Percentiles rank a stretch among this genome's conserved stretches.
Evolutionary conservation across 805 yeast genomes (phyloP).

Genomic region (Saccharomycopsis oosterbeekiorum): DNA sequence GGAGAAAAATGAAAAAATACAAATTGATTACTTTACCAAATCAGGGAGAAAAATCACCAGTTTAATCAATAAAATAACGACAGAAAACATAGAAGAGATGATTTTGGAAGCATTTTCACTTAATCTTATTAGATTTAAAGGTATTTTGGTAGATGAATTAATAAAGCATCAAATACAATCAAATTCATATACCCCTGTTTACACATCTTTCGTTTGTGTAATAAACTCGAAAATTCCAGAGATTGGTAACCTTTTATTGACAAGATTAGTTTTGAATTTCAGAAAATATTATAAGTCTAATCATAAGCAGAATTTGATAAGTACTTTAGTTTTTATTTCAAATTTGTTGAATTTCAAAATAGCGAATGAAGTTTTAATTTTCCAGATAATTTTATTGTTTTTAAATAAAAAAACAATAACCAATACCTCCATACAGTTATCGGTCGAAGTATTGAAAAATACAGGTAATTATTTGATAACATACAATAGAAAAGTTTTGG

Average conservation of each 20-base stretch:
- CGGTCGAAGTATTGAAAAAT: constrained; percentile 38
- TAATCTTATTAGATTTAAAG: constrained; percentile 54
- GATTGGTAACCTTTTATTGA: constrained; percentile 48
- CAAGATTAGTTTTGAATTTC: constrained; percentile 50
- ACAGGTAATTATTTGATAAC: constrained; percentile 43
- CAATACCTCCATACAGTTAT: constrained; percentile 46
- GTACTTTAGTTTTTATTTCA: constrained; percentile 42
- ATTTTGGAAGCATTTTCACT: constrained; percentile 41
- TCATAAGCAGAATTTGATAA: constrained; percentile 34
- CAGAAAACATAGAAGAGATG: constrained; percentile 37
- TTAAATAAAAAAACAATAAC: constrained; percentile 35
- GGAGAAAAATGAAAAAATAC: constrained; percentile 38
- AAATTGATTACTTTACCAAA: constrained; percentile 21
- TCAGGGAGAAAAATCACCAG: constrained; percentile 36
- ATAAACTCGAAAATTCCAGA: constrained; percentile 61
- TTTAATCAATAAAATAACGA: constrained; percentile 36
- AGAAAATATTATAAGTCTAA: constrained; percentile 40
- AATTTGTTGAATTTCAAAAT: constrained; percentile 58
- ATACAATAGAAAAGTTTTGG: constrained; percentile 32
- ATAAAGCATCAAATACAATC: constrained; percentile 44
- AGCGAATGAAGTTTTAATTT: constrained; percentile 39
- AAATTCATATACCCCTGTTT: constrained; percentile 34
- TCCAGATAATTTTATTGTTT: constrained; percentile 44
- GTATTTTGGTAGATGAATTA: constrained; percentile 46
- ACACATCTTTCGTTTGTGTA: constrained; percentile 48